phyloP scores from a whole-genome alignment of 2,329 filamentous ascomycete species.

The Trichoderma semiorbis region DNA sequence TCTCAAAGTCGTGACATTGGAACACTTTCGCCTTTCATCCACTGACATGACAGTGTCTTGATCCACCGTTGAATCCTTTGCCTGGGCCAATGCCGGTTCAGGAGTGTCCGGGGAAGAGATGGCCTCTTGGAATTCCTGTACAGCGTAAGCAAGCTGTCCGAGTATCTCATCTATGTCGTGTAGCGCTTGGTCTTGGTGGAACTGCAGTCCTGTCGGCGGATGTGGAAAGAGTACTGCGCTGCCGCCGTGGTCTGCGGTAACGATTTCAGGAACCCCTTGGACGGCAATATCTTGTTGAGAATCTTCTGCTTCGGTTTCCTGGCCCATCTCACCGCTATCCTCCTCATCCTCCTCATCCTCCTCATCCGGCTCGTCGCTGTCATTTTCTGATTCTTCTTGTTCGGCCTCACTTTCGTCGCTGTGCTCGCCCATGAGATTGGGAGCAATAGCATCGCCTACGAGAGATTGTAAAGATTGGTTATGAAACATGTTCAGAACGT shows the following conservation, averaged over 20 bases:
- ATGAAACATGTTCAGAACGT: conserved; percentile 12
- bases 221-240: conserved; percentile 1
- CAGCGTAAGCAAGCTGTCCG: conserved; percentile 12
- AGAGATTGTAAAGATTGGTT: conserved; percentile 15
- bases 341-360: background rate
- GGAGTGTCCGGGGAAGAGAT: background rate
- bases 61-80: background rate
- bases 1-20: background rate
- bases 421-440: background rate
- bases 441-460: background rate
- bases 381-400: conserved; percentile 18
- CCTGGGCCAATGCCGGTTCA: background rate
- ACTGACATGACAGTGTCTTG: background rate
- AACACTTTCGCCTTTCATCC: background rate
- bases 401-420: conserved; percentile 20
- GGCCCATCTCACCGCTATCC: conserved; percentile 15
- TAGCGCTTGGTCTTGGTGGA: conserved; percentile 14
- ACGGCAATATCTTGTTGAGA: conserved; percentile 2
- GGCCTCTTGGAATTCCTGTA: conserved; percentile 18
- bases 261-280: background rate
- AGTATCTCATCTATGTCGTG: conserved; percentile 17
- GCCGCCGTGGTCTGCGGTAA: background rate
- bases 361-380: conserved; percentile 20
- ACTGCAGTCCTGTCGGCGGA: background rate
- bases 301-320: conserved; percentile 17